phyloP scores from a whole-genome alignment of 352 stramenopile species.

The Paralagenidium karlingii region DNA sequence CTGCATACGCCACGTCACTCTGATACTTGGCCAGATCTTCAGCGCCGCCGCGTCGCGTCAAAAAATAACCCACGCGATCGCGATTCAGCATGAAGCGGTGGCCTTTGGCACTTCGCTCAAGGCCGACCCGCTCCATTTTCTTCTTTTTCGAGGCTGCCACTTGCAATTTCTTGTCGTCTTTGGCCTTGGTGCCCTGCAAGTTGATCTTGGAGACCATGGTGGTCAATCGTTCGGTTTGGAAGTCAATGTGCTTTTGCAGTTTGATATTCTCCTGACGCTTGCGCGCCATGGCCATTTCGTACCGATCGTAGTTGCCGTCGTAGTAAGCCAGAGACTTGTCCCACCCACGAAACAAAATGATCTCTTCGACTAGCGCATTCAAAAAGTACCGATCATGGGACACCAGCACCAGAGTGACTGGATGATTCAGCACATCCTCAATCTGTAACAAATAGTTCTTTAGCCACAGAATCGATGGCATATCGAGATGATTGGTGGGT shows the following conservation, averaged over 20 bases:
- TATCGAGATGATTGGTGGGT: slow-evolving; percentile 84
- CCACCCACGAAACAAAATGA: slow-evolving; percentile 35
- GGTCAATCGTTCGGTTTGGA: slow-evolving; percentile 38
- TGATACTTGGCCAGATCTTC: slow-evolving; percentile 32
- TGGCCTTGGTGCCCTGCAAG: slow-evolving; percentile 19
- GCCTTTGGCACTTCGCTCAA: slow-evolving; percentile 35
- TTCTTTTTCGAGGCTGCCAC: slow-evolving; percentile 52
- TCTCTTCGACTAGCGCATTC: slow-evolving; percentile 77
- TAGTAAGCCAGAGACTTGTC: slow-evolving; percentile 48
- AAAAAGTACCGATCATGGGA: slow-evolving; percentile 90
- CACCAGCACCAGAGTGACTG: slow-evolving; percentile 81
- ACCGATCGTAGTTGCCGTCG: slow-evolving; percentile 47
- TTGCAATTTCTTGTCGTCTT: slow-evolving; percentile 54
- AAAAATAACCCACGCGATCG: slow-evolving; percentile 28
- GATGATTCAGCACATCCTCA: slow-evolving; percentile 40
- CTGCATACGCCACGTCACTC: slow-evolving; percentile 12
- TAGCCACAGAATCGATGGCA: slow-evolving; percentile 68
- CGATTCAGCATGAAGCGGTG: slow-evolving; percentile 43
- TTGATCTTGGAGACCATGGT: slow-evolving; percentile 34
- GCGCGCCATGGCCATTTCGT: slow-evolving; percentile 26
- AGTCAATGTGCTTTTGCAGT: slow-evolving; percentile 28
- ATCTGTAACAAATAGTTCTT: slow-evolving; percentile 50
- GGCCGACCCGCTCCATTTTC: slow-evolving; percentile 46
- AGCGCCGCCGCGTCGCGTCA: slow-evolving; percentile 14
- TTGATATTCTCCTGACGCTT: slow-evolving; percentile 36